phyloP scores from a whole-genome alignment of 2,329 filamentous ascomycete species.

The Daldinia sp. region DNA sequence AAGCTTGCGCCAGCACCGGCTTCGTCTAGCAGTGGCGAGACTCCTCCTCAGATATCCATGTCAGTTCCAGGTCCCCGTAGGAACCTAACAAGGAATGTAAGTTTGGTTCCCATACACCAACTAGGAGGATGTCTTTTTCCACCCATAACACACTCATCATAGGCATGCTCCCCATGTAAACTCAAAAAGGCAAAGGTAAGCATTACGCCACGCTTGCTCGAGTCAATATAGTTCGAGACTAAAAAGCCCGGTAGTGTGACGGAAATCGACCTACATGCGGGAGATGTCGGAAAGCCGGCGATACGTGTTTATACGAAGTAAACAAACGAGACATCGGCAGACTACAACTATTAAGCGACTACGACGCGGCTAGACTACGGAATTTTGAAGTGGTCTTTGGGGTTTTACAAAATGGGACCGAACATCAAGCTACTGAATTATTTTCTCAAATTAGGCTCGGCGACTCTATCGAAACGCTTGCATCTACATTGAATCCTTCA shows the following conservation, averaged over 20 bases:
- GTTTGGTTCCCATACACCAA: slow-evolving; percentile 19
- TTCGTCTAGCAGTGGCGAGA: slow-evolving; percentile 12
- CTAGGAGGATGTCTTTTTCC: slow-evolving; percentile 18
- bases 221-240: slow-evolving; percentile 8
- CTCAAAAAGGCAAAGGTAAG: slow-evolving; percentile 39
- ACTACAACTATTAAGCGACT: slow-evolving; percentile 35
- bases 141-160: slow-evolving; percentile 26
- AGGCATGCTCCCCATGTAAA: slow-evolving; percentile 39
- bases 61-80: slow-evolving; percentile 28
- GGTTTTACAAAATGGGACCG: slow-evolving; percentile 23
- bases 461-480: slow-evolving; percentile 24
- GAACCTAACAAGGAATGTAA: slow-evolving; percentile 38
- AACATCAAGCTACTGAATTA: slow-evolving; percentile 24
- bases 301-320: slow-evolving; percentile 37
- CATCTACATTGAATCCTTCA: slow-evolving; percentile 13
- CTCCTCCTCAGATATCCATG: slow-evolving; percentile 11
- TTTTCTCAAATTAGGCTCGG: slow-evolving; percentile 32
- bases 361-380: slow-evolving; percentile 30
- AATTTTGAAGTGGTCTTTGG: slow-evolving; percentile 26
- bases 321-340: slow-evolving; percentile 37
- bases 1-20: slow-evolving; percentile 37
- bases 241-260: slow-evolving; percentile 33
- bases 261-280: slow-evolving; percentile 34
- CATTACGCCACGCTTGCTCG: not conserved
- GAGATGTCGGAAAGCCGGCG: slow-evolving; percentile 36